Percentiles rank a stretch among this genome's conserved stretches.
Evolutionary conservation across 2,329 filamentous ascomycete species (phyloP).

Genomic region (Fusarium torulosum): DNA sequence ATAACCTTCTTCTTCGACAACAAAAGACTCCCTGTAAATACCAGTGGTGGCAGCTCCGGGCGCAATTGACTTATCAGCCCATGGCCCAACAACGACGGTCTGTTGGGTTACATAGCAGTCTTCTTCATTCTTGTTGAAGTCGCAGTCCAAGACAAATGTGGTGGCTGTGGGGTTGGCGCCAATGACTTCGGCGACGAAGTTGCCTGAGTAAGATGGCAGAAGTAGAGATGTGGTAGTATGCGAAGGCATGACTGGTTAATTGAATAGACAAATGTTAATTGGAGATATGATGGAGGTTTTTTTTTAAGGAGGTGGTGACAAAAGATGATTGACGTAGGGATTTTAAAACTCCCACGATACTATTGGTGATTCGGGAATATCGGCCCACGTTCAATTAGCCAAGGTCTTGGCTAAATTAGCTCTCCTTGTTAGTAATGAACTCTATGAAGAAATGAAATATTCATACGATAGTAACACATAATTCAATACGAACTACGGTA

Average conservation of each 20-base stretch:
- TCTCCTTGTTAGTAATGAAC: too few relatives aligned
- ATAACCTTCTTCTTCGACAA: background rate
- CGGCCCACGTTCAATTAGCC: constrained; percentile 1
- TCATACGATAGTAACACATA: too few relatives aligned
- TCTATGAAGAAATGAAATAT: too few relatives aligned
- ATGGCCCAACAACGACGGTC: background rate
- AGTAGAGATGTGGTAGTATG: constrained; percentile 1
- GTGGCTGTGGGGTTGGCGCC: constrained; percentile 1
- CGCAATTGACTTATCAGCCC: background rate
- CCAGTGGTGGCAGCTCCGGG: background rate
- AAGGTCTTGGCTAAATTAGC: constrained; percentile 1
- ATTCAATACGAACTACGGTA: too few relatives aligned
- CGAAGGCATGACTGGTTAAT: background rate
- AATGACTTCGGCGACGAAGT: background rate
- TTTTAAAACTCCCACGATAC: background rate
- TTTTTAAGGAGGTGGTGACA: background rate
- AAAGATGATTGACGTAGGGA: background rate
- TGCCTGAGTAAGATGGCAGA: background rate
- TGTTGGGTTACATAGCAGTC: background rate
- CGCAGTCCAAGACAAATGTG: constrained; percentile 9
- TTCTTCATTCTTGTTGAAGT: background rate
- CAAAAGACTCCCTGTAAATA: background rate
- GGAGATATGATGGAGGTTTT: background rate
- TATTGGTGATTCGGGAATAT: background rate
- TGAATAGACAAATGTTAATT: background rate